Conservation (phyloP, 306 rosid genomes). For the Quercus dentata region DNA sequence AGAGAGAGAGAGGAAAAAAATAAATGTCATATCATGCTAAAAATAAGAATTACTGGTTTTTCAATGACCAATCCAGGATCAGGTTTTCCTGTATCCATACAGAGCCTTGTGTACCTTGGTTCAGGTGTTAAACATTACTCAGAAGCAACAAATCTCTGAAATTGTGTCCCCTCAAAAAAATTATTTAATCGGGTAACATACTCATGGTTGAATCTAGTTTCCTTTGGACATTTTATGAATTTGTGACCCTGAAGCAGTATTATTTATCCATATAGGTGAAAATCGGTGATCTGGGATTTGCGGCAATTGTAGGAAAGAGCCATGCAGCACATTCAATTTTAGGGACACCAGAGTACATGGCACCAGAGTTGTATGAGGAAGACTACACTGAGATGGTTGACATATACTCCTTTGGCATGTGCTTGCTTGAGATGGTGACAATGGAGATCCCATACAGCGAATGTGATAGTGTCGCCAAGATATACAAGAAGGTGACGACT, state of each 20-base stretch:
- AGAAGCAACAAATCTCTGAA: neutral
- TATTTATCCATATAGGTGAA: constrained; percentile 47
- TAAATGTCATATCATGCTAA: neutral
- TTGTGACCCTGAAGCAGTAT: neutral
- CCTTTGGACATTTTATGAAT: neutral
- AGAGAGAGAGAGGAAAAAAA: neutral
- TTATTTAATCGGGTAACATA: neutral
- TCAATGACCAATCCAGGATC: neutral
- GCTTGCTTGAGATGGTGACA: constrained; percentile 94
- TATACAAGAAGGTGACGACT: constrained; percentile 73
- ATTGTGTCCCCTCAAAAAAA: neutral
- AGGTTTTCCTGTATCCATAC: neutral
- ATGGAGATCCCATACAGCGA: constrained; percentile 90
- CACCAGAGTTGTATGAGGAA: constrained; percentile 92
- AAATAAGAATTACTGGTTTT: neutral
- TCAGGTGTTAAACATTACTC: neutral
- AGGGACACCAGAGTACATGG: constrained; percentile 96
- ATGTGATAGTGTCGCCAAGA: constrained; percentile 80
- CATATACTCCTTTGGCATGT: constrained; percentile 90
- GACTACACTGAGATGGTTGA: constrained; percentile 97
- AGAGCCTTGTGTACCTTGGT: neutral
- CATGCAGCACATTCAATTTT: constrained; percentile 81
- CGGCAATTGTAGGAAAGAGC: constrained; percentile 78
- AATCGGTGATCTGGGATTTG: constrained; percentile 90
- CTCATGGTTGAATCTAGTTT: neutral